Evolutionary conservation across 2,329 filamentous ascomycete species (phyloP), one percentile per base, ranked within the genome.

Genomic region (Colletotrichum sp.): DNA sequence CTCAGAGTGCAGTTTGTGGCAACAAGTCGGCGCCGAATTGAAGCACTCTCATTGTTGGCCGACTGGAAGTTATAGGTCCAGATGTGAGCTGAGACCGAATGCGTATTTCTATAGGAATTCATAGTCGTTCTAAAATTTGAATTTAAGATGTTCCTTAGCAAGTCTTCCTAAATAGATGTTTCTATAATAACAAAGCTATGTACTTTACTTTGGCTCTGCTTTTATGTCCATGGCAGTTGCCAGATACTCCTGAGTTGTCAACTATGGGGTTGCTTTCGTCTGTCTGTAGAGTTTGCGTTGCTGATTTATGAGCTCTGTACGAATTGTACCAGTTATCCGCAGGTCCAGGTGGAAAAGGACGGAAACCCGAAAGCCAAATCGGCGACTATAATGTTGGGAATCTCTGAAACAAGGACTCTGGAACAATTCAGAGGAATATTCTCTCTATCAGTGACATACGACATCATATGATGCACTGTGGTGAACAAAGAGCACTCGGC

Each of bases 141-240:
- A n/a, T n/a, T 3, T 1, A 3, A 48, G 6, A 48, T 48, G 39
- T 1, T 0, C 39, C 18, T 48, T n/a, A 3, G 3, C 39, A 48
- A n/a, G 5, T 1, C 3, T n/a, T n/a, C 5, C 9, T 16, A 48
- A n/a, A 4, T 6, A 48, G 9, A n/a, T n/a, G 5, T 12, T 12
- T 6, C 18, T 6, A 12, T n/a, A 0, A 48, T 6, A 48, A n/a
- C 1, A 48, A 6, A 48, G 18, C 39, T 3, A 48, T 12, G 39
- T n/a, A 48, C 16, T n/a, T 18, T n/a, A 48, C 39, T 43, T 43
- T n/a, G 18, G 18, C 39, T 18, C 16, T 43, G 18, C 39, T 48
- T 9, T n/a, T 6, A 10, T 43, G 18, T 18, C 8, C 8, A 43
- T 43, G 8, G 39, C 18, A 48, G 39, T 48, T 48, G 18, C 39